Percentiles rank a stretch among this genome's conserved stretches.
Conservation (phyloP, 306 rosid genomes). For the Pueraria montana region DNA sequence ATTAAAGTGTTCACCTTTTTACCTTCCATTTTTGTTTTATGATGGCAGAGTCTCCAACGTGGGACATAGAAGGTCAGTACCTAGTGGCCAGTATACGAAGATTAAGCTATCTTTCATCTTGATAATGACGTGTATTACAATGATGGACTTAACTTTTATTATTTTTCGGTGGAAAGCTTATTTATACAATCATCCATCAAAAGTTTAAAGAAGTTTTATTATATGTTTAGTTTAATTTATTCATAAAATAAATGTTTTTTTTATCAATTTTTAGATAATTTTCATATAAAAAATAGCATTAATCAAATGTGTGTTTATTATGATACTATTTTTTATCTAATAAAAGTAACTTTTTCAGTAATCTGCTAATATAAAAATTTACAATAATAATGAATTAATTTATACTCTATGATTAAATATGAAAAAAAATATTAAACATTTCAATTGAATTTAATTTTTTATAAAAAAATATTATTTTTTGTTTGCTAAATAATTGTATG, state of each 20-base stretch:
- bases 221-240: not conserved
- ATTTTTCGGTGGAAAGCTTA: conserved; percentile 22
- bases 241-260: too few relatives aligned
- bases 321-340: not conserved
- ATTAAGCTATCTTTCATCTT: conserved; percentile 4
- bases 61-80: not conserved
- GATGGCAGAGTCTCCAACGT: not conserved
- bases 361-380: not conserved
- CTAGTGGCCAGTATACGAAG: not conserved
- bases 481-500: not conserved
- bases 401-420: not conserved
- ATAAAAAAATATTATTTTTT: not conserved
- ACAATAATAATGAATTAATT: not conserved
- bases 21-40: not conserved
- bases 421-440: not conserved
- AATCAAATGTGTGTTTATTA: not conserved
- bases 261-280: too few relatives aligned
- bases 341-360: not conserved
- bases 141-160: not conserved
- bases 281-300: not conserved
- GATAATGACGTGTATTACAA: not conserved
- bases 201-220: not conserved
- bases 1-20: not conserved
- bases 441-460: not conserved
- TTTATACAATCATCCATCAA: not conserved